Percentiles rank a stretch among this genome's conserved stretches.
Conservation (phyloP, 2,329 filamentous ascomycete species). For the Arthrocladium fulminans region DNA sequence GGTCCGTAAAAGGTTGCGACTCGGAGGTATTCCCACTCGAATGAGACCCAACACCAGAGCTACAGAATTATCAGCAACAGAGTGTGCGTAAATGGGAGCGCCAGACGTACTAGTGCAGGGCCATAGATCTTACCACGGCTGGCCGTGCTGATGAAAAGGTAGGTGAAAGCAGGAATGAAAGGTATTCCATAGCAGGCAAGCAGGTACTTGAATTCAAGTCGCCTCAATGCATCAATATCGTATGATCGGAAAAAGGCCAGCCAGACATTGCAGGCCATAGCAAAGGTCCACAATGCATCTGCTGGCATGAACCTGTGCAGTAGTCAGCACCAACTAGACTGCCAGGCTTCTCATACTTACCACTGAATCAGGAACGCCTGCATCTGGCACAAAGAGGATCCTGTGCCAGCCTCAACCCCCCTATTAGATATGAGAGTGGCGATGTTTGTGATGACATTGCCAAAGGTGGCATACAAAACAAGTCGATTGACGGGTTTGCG, state of each 20-base stretch:
- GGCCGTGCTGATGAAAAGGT: conserved; percentile 54
- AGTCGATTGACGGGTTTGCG: conserved; percentile 81
- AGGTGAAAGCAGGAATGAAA: conserved; percentile 58
- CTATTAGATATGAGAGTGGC: conserved; percentile 63
- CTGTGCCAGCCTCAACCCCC: conserved; percentile 43
- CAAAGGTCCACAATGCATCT: conserved; percentile 66
- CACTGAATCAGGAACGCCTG: conserved; percentile 76
- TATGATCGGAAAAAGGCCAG: conserved; percentile 71
- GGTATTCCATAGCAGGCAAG: conserved; percentile 64
- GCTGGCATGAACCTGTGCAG: conserved; percentile 62
- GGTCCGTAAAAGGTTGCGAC: conserved; percentile 62
- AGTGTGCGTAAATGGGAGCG: neutral
- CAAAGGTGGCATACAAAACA: conserved; percentile 74
- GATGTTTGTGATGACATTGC: conserved; percentile 69
- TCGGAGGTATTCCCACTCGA: conserved; percentile 60
- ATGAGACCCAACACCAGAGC: conserved; percentile 73
- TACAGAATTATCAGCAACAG: conserved; percentile 20
- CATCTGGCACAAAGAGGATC: conserved; percentile 58
- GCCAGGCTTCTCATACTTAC: conserved; percentile 46
- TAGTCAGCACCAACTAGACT: neutral
- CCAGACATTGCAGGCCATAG: conserved; percentile 78
- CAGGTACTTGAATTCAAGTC: conserved; percentile 63
- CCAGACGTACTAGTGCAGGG: conserved; percentile 49
- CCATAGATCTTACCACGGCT: conserved; percentile 57
- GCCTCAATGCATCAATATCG: conserved; percentile 53